Base-by-base conservation (phyloP, 192 early-diverging fungal genomes). In the Phycomyces nitens region DNA sequence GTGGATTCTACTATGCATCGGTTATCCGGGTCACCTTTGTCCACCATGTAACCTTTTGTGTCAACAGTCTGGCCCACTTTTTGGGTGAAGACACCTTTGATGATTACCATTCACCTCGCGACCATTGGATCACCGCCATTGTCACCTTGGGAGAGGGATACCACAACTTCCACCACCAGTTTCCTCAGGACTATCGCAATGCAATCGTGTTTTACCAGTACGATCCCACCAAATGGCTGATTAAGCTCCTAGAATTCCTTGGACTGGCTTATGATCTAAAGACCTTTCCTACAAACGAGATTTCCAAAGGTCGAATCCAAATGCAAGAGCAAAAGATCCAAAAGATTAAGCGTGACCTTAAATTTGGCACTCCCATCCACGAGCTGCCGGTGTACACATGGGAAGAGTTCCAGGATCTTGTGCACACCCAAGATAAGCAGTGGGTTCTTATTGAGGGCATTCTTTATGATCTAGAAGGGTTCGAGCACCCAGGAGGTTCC, bases 91-190 rank as follows among this genome's bases (percentile, higher is more conserved):
- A 70, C 50, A 80, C 89, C n/a, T 93, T 84, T 65, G 93, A 94
- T 70, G 92, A 94, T 70, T 77, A 84, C 44, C 80, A 87, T 64
- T 90, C 92, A 6, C 92, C 91, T 12, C 79, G 86, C 41, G 89
- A 91, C 67, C 92, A 94, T 70, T 86, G 89, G 71, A 72, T 92
- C 42, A 89, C 89, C 8, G 89, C 89, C 39, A 63, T 93, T 23
- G 84, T 89, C 54, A 92, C 90, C 18, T 58, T 88, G 59, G 89
- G 90, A 55, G 90, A 92, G 66, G 90, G 89, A 5, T 89, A 92
- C 75, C 91, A 92, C 81, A 92, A 92, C 77, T 89, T 87, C 76
- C 90, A 92, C 66, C 90, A 92, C 76, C 83, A 92, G 74, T 92
- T 91, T 75, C 90, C 90, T 42, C 81, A 86, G 62, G 90, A 92